A percentile compares a stretch with the other conserved stretches of the same genome.
phyloP scores from a whole-genome alignment of 495 filamentous ascomycete genomes.

The Penicillium roqueforti region DNA sequence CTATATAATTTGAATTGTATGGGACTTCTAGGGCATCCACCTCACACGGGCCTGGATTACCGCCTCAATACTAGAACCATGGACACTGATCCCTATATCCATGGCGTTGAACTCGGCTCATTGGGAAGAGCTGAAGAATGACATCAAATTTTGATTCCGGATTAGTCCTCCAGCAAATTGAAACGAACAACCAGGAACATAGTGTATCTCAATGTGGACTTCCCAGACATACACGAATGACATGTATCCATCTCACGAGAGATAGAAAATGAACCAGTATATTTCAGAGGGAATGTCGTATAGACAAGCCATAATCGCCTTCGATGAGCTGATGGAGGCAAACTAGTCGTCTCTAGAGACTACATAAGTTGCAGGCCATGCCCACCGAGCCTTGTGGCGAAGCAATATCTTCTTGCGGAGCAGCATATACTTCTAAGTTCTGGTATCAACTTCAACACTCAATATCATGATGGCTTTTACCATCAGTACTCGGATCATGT shows the following conservation, averaged over 20 bases:
- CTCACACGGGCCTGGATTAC: not conserved
- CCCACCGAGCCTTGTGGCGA: not conserved
- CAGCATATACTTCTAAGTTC: not conserved
- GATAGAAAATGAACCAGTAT: not conserved
- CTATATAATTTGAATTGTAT: not conserved
- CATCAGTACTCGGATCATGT: not conserved
- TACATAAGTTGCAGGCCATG: not conserved
- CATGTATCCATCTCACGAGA: not conserved
- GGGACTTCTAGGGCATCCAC: not conserved
- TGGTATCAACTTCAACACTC: not conserved
- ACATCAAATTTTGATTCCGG: constrained; percentile 4
- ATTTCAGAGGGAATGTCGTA: not conserved
- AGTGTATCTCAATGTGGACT: not conserved
- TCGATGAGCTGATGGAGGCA: not conserved
- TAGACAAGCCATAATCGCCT: not conserved
- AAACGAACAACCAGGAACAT: not conserved
- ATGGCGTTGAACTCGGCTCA: not conserved
- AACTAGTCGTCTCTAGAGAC: not conserved
- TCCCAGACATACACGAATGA: not conserved
- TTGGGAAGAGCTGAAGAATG: not conserved
- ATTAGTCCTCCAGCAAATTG: constrained; percentile 3
- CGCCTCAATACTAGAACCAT: not conserved
- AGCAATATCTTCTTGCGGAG: not conserved
- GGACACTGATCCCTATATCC: not conserved
- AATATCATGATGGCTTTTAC: not conserved